Evolutionary conservation across 768 basidiomycete species (phyloP).

Genomic region (Cystofilobasidium capitatum): DNA sequence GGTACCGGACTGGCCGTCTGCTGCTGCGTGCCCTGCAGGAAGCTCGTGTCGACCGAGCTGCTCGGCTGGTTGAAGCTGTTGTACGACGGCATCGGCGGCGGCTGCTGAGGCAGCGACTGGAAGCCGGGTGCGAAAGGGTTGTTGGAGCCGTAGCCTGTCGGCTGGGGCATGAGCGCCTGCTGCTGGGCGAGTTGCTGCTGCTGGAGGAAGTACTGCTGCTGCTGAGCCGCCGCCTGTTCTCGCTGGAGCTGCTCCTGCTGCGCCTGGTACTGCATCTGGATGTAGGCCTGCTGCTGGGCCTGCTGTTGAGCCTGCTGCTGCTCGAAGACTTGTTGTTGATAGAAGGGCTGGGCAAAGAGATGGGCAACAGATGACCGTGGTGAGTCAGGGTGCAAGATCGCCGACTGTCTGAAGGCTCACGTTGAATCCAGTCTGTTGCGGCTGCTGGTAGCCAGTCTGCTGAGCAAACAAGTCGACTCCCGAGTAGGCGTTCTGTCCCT

Average conservation of each 20-base stretch:
- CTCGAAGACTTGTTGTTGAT: constrained; percentile 51
- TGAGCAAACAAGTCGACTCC: constrained; percentile 45
- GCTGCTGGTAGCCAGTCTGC: constrained; percentile 46
- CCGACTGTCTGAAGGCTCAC: constrained; percentile 31
- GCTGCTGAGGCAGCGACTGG: constrained; percentile 30
- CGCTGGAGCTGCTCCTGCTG: constrained; percentile 25
- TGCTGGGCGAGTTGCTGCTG: constrained; percentile 38
- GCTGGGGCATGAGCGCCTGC: constrained; percentile 44
- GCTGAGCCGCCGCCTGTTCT: constrained; percentile 24
- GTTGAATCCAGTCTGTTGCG: constrained; percentile 51
- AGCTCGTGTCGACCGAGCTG: constrained; percentile 3
- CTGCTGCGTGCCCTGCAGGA: not conserved
- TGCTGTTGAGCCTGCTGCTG: constrained; percentile 53
- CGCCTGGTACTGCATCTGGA: constrained; percentile 35
- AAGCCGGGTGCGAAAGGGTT: constrained; percentile 72
- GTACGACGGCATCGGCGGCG: constrained; percentile 43
- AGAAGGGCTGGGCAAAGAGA: constrained; percentile 22
- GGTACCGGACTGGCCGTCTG: not conserved
- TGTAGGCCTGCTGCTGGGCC: constrained; percentile 46
- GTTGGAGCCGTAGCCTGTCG: constrained; percentile 59
- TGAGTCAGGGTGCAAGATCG: not conserved
- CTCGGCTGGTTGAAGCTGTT: constrained; percentile 37
- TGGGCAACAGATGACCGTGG: no score
- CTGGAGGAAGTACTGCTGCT: constrained; percentile 29
- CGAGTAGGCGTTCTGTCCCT: constrained; percentile 33